Base-by-base conservation (phyloP, 2,329 filamentous ascomycete species). In the Cadophora luteo-olivacea region DNA sequence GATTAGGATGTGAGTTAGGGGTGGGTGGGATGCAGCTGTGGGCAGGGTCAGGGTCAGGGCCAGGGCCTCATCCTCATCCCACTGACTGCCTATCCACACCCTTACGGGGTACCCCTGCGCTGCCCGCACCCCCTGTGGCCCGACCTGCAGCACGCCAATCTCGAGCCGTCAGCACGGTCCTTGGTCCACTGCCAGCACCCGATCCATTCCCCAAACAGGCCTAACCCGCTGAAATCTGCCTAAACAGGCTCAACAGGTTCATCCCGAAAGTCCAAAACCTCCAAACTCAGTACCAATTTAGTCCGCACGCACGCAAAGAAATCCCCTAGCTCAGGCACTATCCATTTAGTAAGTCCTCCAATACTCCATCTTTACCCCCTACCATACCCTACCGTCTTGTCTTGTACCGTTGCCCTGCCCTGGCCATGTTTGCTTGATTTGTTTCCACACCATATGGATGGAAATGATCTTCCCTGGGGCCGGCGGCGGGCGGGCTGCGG, bases 161-260 rank as follows among this genome's bases (percentile, higher is more conserved):
- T 45, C n/a, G 33, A 24, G 57, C 57, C 36, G 57, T 41, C 57
- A 60, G 57, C 36, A 60, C 33, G 57, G 36, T 60, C 57, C 32
- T 12, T 3, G 16, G 8, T 6, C 29, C 32, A 36, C 32, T 38
- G 6, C 19, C 45, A 49, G 19, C 45, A 49, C n/a, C 45, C 45
- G 22, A 22, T 49, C 45, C 45, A 49, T 22, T 8, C 45, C 57
- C 57, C 14, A 29, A 41, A 60, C 57, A 25, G 36, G 57, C 57
- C 57, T 60, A 60, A 60, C 36, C 57, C 22, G 36, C 33, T n/a
- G 57, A 60, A 25, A 60, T 60, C 22, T 60, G 57, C 57, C 57
- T 60, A 60, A 60, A 60, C 8, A 60, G 57, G 57, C 41, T 45
- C 36, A 19, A 45, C 12, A 45, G 41, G 41, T 19, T 45, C 32